These are phyloP conservation scores for Colletotrichum lindemuthianum DNA, from an alignment of 2,329 filamentous ascomycete species.

Conservation along the genomic window DNA sequence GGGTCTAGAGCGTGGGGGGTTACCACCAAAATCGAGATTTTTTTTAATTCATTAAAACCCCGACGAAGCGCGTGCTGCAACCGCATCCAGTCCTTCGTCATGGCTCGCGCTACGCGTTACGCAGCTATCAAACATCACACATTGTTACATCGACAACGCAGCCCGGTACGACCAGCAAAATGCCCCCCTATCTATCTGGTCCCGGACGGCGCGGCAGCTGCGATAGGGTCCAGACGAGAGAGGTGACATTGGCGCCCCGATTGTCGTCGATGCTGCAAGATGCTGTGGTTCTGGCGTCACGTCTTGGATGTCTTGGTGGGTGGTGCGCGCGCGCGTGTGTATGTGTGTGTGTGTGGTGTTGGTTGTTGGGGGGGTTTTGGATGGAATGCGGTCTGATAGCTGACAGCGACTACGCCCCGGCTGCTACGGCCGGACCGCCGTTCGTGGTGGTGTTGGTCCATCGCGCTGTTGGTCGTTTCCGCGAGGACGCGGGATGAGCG, in stretches of 20 bases:
- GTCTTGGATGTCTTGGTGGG: background rate
- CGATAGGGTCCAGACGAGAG: constrained; percentile 1
- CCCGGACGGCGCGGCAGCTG: constrained; percentile 1
- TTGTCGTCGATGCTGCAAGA: constrained; percentile 33
- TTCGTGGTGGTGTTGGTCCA: background rate
- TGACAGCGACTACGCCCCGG: constrained; percentile 24
- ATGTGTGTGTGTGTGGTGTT: background rate
- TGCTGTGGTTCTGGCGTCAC: constrained; percentile 35
- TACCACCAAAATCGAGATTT: too few species aligned
- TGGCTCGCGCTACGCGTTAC: too few species aligned
- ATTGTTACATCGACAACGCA: too few species aligned
- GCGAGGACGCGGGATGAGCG: background rate
- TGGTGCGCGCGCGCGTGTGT: background rate
- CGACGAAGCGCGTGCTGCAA: too few species aligned
- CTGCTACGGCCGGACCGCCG: constrained; percentile 18
- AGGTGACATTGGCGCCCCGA: constrained; percentile 25
- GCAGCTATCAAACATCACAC: too few species aligned
- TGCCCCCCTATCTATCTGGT: constrained; percentile 9
- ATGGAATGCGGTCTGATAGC: constrained; percentile 12
- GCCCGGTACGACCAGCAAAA: too few species aligned
- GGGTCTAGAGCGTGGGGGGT: too few species aligned
- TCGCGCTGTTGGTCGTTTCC: background rate
- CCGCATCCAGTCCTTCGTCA: background rate
- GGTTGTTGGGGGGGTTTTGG: constrained; percentile 19
- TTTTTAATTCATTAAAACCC: too few species aligned